Evolutionary conservation across 495 filamentous ascomycete genomes (phyloP), one percentile per base, ranked within the genome.

Genomic region (Aspergillus ellipticus): DNA sequence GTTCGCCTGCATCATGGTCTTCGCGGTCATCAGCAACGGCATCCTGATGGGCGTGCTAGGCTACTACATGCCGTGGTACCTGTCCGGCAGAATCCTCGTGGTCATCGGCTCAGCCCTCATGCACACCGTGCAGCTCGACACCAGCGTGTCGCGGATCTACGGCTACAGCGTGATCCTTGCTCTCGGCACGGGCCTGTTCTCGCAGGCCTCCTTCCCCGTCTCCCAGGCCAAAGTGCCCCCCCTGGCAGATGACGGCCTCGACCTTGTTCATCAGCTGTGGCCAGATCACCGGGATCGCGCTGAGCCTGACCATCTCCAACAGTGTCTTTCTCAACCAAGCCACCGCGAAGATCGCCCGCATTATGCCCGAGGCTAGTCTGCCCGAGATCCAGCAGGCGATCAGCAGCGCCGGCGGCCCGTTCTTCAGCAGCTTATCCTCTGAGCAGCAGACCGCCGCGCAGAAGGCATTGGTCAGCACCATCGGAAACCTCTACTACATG

Each of bases 1-100:
- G 2, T 84, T 80, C 51, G 73, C 87, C 47, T 45, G 77, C 49
- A 47, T 83, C 5, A 61, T 78, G 43, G 75, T 86, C 17, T 24
- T 41, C n/a, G 35, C 33, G n/a, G 48, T 19, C 15, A 24, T 55
- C 11, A 6, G 21, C n/a, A 55, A 24, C 31, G 53, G 53, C n/a
- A 13, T n/a, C 20, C n/a, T 51, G 6, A 19, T 51, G 5, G n/a
- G 17, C 17, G 17, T 17, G 15, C 22, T 19, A 16, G 35, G 45
- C 1, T 28, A 42, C 33, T 24, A 29, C 53, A 55, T 49, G 29
- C 53, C 53, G 33, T 47, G 31, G 45, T 42, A 41, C 33, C 20
- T 49, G 10, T 13, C n/a, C 16, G 53, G 45, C 17, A 13, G 10
- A 7, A 29, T 31, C 24, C 28, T 47, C 0, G 28, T 21, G 21